Evolutionary conservation across 2,329 filamentous ascomycete species (phyloP).

Genomic region (Fusarium graminum): DNA sequence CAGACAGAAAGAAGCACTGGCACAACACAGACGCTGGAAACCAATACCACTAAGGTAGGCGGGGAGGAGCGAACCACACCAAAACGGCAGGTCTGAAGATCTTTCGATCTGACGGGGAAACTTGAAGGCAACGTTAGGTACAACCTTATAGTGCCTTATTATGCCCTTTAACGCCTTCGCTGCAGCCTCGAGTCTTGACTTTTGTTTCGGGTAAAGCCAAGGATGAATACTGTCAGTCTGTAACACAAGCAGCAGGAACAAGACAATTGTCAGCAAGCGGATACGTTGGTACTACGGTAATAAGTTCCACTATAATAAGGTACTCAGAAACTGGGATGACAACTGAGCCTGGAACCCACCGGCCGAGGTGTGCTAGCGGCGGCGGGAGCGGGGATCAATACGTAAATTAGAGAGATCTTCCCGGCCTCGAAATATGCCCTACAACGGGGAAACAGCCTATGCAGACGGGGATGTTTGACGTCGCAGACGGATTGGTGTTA

Average conservation of each 20-base stretch:
- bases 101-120: constrained; percentile 28
- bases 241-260: constrained; percentile 15
- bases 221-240: constrained; percentile 1
- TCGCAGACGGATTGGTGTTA: background rate
- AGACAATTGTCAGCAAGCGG: constrained; percentile 26
- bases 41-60: constrained; percentile 5
- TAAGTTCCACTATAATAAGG: constrained; percentile 19
- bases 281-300: constrained; percentile 16
- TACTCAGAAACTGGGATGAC: constrained; percentile 1
- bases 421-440: constrained; percentile 1
- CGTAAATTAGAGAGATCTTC: constrained; percentile 32
- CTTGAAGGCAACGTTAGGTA: constrained; percentile 17
- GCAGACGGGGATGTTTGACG: background rate
- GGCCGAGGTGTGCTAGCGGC: constrained; percentile 35
- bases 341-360: constrained; percentile 9
- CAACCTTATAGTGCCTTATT: background rate
- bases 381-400: constrained; percentile 37
- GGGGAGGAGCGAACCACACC: constrained; percentile 25
- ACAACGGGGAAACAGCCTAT: background rate
- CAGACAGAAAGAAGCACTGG: constrained; percentile 28
- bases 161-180: constrained; percentile 4
- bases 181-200: constrained; percentile 23
- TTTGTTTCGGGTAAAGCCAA: constrained; percentile 21
- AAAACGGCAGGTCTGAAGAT: constrained; percentile 38
- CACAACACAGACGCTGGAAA: constrained; percentile 20